Conservation (phyloP, 2,329 filamentous ascomycete genomes). For the Cercospora beticola region DNA sequence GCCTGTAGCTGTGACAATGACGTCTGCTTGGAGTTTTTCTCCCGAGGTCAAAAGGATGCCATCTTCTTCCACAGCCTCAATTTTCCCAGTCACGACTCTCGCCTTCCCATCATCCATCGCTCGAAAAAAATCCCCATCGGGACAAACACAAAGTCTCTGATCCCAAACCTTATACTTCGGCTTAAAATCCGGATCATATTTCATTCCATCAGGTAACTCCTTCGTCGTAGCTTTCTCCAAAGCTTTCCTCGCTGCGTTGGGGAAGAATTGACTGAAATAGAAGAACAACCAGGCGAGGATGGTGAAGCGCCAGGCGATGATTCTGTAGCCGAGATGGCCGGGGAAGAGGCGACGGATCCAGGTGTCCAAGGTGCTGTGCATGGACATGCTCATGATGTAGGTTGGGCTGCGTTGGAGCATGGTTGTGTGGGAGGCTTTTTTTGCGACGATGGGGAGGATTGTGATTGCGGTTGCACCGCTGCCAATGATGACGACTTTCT, state of each 20-base stretch:
- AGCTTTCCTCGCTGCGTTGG: background rate
- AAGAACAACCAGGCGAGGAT: slow-evolving; percentile 5
- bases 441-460: slow-evolving; percentile 65
- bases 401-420: background rate
- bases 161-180: slow-evolving; percentile 55
- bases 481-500: slow-evolving; percentile 70
- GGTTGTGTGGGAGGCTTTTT: background rate
- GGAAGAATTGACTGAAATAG: background rate
- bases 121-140: slow-evolving; percentile 55
- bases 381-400: slow-evolving; percentile 8
- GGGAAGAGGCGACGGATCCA: slow-evolving; percentile 1
- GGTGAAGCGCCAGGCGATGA: slow-evolving; percentile 5
- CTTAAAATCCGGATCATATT: slow-evolving; percentile 45
- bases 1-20: slow-evolving; percentile 63
- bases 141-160: slow-evolving; percentile 67
- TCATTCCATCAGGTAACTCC: background rate
- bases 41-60: slow-evolving; percentile 50
- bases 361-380: background rate
- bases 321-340: background rate
- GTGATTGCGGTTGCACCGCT: slow-evolving; percentile 78
- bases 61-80: slow-evolving; percentile 48
- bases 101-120: slow-evolving; percentile 44
- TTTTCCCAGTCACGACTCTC: slow-evolving; percentile 53
- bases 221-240: background rate
- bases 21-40: slow-evolving; percentile 46